Conservation (phyloP, 2,329 filamentous ascomycete genomes). For the Volutella citrinella region DNA sequence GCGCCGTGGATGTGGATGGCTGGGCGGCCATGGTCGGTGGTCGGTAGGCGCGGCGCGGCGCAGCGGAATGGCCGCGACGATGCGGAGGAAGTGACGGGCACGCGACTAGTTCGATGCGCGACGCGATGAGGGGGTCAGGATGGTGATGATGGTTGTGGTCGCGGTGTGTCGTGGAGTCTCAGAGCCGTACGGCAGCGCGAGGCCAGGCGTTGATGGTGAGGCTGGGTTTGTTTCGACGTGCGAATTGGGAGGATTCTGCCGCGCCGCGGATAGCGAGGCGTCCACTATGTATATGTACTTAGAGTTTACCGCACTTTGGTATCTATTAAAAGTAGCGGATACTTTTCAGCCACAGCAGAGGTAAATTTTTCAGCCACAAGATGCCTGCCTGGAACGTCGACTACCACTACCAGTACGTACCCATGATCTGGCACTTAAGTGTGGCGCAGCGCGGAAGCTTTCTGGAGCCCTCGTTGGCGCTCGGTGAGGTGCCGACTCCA, state of each 20-base stretch:
- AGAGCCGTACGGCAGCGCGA: conserved; percentile 17
- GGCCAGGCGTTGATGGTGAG: conserved; percentile 13
- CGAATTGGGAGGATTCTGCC: conserved; percentile 23
- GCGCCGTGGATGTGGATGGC: conserved; percentile 33
- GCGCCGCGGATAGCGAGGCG: conserved; percentile 17
- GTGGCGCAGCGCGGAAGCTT: conserved; percentile 16
- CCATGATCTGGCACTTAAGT: neutral
- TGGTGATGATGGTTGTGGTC: conserved; percentile 11
- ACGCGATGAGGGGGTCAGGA: conserved; percentile 9
- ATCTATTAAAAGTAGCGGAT: too few species aligned
- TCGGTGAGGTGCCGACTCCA: too few species aligned
- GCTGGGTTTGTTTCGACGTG: conserved; percentile 16
- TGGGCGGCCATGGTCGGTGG: conserved; percentile 42
- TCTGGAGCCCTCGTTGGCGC: too few species aligned
- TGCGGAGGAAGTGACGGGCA: conserved; percentile 22
- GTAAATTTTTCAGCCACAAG: too few species aligned
- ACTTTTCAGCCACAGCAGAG: too few species aligned
- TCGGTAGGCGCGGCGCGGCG: conserved; percentile 26
- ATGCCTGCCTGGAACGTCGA: too few species aligned
- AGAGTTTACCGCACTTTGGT: conserved; percentile 7
- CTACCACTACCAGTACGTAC: too few species aligned
- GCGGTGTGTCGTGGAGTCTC: conserved; percentile 6
- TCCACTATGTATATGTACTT: conserved; percentile 12
- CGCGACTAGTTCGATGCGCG: conserved; percentile 14
- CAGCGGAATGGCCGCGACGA: conserved; percentile 36